Conservation (phyloP, 164 flowering plant genomes). For the Tetrastigma voinierianum region DNA sequence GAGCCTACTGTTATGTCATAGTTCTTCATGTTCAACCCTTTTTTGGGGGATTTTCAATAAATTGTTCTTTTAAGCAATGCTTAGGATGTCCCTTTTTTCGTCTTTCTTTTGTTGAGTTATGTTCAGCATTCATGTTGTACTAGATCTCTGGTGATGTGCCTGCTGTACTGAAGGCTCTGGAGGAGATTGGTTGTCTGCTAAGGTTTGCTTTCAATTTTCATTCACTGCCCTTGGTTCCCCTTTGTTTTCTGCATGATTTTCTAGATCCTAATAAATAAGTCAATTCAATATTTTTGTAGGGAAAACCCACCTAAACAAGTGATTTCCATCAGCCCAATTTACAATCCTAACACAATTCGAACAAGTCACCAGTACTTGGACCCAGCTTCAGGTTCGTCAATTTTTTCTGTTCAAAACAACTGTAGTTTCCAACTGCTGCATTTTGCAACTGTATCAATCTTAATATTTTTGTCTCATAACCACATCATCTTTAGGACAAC, state of each 20-base stretch:
- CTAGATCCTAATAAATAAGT: neutral
- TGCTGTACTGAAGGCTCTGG: conserved; percentile 70
- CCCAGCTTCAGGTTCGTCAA: conserved; percentile 65
- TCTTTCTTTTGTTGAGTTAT: conserved; percentile 6
- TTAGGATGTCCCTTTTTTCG: neutral
- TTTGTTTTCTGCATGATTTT: neutral
- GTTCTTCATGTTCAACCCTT: too few relatives aligned
- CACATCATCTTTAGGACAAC: conserved; percentile 62
- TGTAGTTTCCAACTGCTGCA: conserved; percentile 12
- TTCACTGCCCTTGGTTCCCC: neutral
- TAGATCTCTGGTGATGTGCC: conserved; percentile 79
- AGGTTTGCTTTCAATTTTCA: conserved; percentile 39
- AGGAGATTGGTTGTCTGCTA: conserved; percentile 64
- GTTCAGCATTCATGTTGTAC: conserved; percentile 5
- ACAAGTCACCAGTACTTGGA: conserved; percentile 45
- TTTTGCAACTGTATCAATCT: conserved; percentile 22
- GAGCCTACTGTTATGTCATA: neutral
- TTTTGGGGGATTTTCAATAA: too few relatives aligned
- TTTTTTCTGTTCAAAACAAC: conserved; percentile 9
- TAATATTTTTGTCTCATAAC: conserved; percentile 40
- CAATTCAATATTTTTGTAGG: conserved; percentile 35
- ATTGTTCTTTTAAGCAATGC: neutral
- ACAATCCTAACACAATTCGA: conserved; percentile 33
- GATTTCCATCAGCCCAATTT: conserved; percentile 68
- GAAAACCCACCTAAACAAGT: conserved; percentile 78